Conservation (phyloP, 768 basidiomycete species). For the Neoboletus subvelutipes region DNA sequence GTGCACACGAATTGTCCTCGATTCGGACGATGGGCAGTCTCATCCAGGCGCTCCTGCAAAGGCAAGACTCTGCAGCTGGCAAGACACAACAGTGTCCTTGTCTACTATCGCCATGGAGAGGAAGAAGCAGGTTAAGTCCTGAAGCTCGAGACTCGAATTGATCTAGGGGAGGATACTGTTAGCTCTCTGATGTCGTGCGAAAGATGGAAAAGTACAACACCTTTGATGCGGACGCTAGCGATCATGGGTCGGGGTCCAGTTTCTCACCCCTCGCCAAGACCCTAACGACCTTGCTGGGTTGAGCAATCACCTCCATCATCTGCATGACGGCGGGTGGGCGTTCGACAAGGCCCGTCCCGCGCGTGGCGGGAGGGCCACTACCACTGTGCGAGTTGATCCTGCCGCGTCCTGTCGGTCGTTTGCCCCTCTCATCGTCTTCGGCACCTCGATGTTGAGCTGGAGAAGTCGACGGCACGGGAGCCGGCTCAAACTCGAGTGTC, state of each 20-base stretch:
- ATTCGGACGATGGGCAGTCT: conserved; percentile 23
- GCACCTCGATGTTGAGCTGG: conserved; percentile 21
- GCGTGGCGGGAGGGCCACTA: conserved; percentile 16
- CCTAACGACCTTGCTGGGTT: conserved; percentile 72
- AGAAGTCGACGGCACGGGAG: conserved; percentile 9
- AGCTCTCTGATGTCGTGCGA: neutral
- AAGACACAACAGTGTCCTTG: conserved; percentile 22
- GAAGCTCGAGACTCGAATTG: conserved; percentile 16
- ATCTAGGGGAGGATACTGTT: conserved; percentile 7
- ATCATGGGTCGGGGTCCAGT: conserved; percentile 52
- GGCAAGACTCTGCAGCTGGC: conserved; percentile 23
- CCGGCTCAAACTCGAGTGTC: conserved; percentile 51
- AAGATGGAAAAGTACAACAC: neutral
- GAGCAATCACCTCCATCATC: conserved; percentile 77
- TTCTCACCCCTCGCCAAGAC: conserved; percentile 86
- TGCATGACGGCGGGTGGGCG: conserved; percentile 75
- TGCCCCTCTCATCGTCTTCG: conserved; percentile 37
- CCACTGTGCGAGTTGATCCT: conserved; percentile 28
- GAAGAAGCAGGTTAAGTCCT: conserved; percentile 21
- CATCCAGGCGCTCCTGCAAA: conserved; percentile 19
- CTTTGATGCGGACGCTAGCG: conserved; percentile 4
- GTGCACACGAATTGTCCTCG: conserved; percentile 27
- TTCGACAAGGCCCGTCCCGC: conserved; percentile 58
- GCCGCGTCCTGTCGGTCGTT: conserved; percentile 27
- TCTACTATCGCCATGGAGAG: conserved; percentile 21